phyloP scores from a whole-genome alignment of 2,329 filamentous ascomycete species.

The Didymella exigua region DNA sequence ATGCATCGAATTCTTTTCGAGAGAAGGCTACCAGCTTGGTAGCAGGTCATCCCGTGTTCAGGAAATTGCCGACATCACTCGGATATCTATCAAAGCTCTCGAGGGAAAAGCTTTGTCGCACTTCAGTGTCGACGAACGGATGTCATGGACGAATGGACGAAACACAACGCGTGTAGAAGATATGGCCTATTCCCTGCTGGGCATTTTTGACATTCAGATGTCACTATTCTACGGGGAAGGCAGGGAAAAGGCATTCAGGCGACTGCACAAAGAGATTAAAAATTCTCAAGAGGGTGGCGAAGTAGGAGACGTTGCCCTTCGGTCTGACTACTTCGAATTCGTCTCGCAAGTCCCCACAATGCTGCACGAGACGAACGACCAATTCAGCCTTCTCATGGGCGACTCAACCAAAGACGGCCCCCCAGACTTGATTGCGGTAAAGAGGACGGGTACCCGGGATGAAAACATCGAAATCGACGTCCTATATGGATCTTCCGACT shows the following conservation, averaged over 20 bases:
- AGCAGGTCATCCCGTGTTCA: neutral
- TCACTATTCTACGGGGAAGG: conserved; percentile 2
- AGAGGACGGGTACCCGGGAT: neutral
- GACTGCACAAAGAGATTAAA: conserved; percentile 2
- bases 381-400: neutral
- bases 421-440: neutral
- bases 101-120: neutral
- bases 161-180: conserved; percentile 17
- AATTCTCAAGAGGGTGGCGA: neutral
- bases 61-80: neutral
- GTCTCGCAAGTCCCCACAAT: neutral
- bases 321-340: neutral
- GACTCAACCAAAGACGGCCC: neutral
- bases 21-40: conserved; percentile 3
- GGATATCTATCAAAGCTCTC: neutral
- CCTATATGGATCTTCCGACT: neutral
- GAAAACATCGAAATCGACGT: neutral
- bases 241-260: conserved; percentile 2
- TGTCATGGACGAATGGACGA: conserved; percentile 13
- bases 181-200: conserved; percentile 13
- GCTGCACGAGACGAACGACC: neutral
- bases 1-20: neutral
- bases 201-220: conserved; percentile 19
- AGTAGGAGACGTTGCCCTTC: neutral
- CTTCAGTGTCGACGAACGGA: conserved; percentile 9